These are phyloP conservation scores for Geotrichum fermentans DNA, from an alignment of 1,139 yeast genomes.

Conservation along the genomic window DNA sequence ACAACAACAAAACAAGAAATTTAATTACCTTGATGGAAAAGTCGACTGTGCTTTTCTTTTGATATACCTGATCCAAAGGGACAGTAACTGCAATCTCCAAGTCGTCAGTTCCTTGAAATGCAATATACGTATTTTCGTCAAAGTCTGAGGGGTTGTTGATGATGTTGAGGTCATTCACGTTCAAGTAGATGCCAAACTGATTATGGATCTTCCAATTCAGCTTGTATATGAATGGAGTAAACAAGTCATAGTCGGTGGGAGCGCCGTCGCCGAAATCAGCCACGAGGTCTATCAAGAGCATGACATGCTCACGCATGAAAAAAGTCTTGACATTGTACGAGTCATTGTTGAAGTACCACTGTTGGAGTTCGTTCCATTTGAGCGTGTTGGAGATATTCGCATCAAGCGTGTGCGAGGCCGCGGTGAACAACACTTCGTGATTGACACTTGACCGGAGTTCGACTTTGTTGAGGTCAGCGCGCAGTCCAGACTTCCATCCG, in stretches of 20 bases:
- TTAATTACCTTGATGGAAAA: slow-evolving; percentile 41
- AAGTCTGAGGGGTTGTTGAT: slow-evolving; percentile 84
- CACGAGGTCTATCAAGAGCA: slow-evolving; percentile 66
- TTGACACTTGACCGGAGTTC: slow-evolving; percentile 81
- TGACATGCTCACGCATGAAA: slow-evolving; percentile 76
- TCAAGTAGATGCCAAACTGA: slow-evolving; percentile 59
- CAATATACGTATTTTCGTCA: slow-evolving; percentile 68
- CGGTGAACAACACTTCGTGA: slow-evolving; percentile 70
- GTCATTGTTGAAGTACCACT: slow-evolving; percentile 57
- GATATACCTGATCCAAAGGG: slow-evolving; percentile 59
- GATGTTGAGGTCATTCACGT: slow-evolving; percentile 81
- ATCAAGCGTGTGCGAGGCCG: slow-evolving; percentile 53
- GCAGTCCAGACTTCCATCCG: slow-evolving; percentile 58
- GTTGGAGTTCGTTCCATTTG: slow-evolving; percentile 72
- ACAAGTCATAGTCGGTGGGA: slow-evolving; percentile 63
- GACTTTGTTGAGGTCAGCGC: slow-evolving; percentile 49
- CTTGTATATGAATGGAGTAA: slow-evolving; percentile 63
- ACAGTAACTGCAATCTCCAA: slow-evolving; percentile 47
- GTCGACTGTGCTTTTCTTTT: slow-evolving; percentile 52
- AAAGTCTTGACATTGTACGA: slow-evolving; percentile 57
- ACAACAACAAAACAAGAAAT: neutral
- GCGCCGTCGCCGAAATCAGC: slow-evolving; percentile 76
- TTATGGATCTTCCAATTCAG: slow-evolving; percentile 54
- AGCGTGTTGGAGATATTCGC: slow-evolving; percentile 67
- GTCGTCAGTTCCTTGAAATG: slow-evolving; percentile 59